Conservation (phyloP, 768 basidiomycete genomes). For the Sarcodon aspratus region DNA sequence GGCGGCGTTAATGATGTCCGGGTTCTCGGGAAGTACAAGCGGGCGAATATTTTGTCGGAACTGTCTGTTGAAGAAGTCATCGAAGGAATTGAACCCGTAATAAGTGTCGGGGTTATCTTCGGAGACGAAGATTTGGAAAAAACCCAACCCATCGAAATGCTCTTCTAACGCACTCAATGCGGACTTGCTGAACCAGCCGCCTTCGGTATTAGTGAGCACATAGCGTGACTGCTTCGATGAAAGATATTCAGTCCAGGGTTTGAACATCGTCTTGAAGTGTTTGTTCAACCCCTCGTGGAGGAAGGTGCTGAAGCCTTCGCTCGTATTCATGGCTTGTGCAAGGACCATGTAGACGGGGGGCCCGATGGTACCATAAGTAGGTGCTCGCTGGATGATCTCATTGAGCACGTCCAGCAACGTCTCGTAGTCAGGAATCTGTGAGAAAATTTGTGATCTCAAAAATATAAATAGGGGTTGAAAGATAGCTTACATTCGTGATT, state of each 20-base stretch:
- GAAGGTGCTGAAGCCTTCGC: constrained; percentile 21
- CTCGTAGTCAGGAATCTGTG: constrained; percentile 28
- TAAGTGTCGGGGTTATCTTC: constrained; percentile 24
- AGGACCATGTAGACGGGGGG: constrained; percentile 36
- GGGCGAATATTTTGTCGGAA: constrained; percentile 32
- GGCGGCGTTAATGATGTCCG: constrained; percentile 30
- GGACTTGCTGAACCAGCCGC: constrained; percentile 37
- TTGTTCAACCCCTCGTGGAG: constrained; percentile 32
- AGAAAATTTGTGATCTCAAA: too few species aligned
- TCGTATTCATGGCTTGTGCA: constrained; percentile 31
- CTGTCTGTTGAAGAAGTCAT: constrained; percentile 42
- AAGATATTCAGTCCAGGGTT: constrained; percentile 38
- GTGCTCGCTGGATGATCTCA: constrained; percentile 29
- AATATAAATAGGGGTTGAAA: not conserved
- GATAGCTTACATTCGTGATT: not conserved
- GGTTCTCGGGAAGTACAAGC: constrained; percentile 15
- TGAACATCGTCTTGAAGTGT: constrained; percentile 34
- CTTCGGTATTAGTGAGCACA: constrained; percentile 24
- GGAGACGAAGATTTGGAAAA: constrained; percentile 27
- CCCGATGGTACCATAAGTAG: constrained; percentile 25
- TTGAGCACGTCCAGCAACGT: constrained; percentile 30
- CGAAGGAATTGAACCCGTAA: constrained; percentile 38
- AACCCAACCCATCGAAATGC: constrained; percentile 12
- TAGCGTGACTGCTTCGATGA: constrained; percentile 26
- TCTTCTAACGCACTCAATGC: constrained; percentile 15